Base-by-base conservation (phyloP, 2,329 filamentous ascomycete species). In the Fusarium globosum region DNA sequence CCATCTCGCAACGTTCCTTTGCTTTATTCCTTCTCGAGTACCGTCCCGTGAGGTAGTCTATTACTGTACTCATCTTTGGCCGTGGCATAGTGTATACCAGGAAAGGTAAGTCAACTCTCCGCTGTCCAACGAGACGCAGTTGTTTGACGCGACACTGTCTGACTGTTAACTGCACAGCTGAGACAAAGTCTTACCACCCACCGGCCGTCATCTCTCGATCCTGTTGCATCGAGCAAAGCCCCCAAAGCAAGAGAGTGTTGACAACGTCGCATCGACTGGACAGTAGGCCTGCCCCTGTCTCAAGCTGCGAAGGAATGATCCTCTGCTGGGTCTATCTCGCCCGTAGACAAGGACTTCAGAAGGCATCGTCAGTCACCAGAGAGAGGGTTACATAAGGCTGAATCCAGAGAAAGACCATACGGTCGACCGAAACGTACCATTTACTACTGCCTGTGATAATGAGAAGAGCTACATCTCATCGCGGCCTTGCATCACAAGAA, bases 401-500 rank as follows among this genome's bases (percentile, higher is more conserved):
- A 15, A 3, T 4, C 33, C 11, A 26, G 7, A 5, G 15, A 35
- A 35, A 6, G 15, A 42, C 35, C 45, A 21, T 2, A 23, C 9
- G 8, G 21, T 48, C 28, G 16, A 12, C 4, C 21, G 23, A 51
- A 38, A 10, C 28, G 0, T 7, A 36, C 10, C 14, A 38, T 16
- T 26, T n/a, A 23, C 33, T n/a, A 23, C 33, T 51, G 16, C 30
- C 30, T 38, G 65, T 68, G 63, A 61, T 39, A 53, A 68, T 68
- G 65, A 26, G 8, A 51, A 28, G 6, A 33, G 2, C n/a, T 20
- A 67, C 6, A 2, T 28, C 18, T 48, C 23, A 16, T 35, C 30
- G 3, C 20, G 14, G 10, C 28, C n/a, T 14, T 10, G 26, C 28
- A 33, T 11, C 21, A 36, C 4, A 14, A 23, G 1, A 53, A 4